Conservation (phyloP, 1,284 basidiomycete genomes). For the Trichosporon sp. region DNA sequence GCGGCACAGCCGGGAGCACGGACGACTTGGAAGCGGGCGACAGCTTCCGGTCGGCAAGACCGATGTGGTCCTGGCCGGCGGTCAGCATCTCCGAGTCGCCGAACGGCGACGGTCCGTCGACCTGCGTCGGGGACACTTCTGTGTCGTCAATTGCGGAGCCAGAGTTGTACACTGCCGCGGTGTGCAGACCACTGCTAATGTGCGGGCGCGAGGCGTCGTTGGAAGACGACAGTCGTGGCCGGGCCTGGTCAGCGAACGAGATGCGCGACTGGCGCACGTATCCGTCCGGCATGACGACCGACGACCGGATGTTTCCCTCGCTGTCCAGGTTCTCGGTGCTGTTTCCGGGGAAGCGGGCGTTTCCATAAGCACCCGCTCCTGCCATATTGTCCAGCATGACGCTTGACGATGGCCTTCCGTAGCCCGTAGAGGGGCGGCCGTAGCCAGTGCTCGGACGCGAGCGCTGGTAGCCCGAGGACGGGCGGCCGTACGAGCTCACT, state of each 20-base stretch:
- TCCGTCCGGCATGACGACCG: conserved; percentile 57
- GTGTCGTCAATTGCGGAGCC: conserved; percentile 42
- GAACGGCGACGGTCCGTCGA: conserved; percentile 61
- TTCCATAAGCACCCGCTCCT: conserved; percentile 59
- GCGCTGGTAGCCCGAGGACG: conserved; percentile 33
- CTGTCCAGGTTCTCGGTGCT: conserved; percentile 30
- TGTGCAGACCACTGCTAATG: conserved; percentile 39
- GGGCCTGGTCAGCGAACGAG: conserved; percentile 43
- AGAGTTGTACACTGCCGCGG: conserved; percentile 42
- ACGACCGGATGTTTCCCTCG: conserved; percentile 41
- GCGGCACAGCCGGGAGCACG: conserved; percentile 20
- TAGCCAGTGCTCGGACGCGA: conserved; percentile 43
- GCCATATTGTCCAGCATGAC: conserved; percentile 56
- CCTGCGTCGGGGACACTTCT: conserved; percentile 63
- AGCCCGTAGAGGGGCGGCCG: conserved; percentile 23
- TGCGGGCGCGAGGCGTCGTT: conserved; percentile 52
- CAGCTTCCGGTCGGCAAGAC: not conserved
- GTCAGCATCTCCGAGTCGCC: conserved; percentile 61
- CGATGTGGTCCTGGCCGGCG: conserved; percentile 16
- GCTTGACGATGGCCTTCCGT: conserved; percentile 33
- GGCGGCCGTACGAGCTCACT: conserved; percentile 75
- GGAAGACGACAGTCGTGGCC: conserved; percentile 60
- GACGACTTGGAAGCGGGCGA: not conserved
- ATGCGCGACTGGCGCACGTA: conserved; percentile 45
- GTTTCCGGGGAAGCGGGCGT: conserved; percentile 26